Percentiles rank a stretch among this genome's conserved stretches.
Evolutionary conservation across 1,139 yeast species (phyloP).

Genomic region (Pneumocystis sp.): DNA sequence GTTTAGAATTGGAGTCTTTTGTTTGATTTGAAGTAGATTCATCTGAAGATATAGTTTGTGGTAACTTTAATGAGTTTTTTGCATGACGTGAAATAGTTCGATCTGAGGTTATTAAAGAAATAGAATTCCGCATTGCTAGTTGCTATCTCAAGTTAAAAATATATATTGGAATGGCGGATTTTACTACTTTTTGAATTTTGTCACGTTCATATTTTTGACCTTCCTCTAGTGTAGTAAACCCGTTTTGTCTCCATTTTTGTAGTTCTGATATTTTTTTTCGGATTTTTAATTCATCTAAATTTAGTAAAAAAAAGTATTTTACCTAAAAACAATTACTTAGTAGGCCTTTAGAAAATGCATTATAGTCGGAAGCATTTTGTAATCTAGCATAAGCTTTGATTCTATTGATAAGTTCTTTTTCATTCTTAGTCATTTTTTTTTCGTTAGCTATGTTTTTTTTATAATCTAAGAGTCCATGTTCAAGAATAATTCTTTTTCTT

Average conservation of each 20-base stretch:
- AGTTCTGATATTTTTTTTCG: constrained; percentile 73
- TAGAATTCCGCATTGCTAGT: not conserved
- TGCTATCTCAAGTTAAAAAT: not conserved
- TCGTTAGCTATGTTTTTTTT: constrained; percentile 61
- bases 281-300: constrained; percentile 48
- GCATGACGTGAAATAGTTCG: not conserved
- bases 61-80: not conserved
- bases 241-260: constrained; percentile 86
- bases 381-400: constrained; percentile 71
- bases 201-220: constrained; percentile 84
- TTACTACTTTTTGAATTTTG: constrained; percentile 31
- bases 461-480: constrained; percentile 69
- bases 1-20: not conserved
- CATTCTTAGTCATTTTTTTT: constrained; percentile 76
- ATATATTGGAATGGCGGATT: constrained; percentile 18
- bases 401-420: constrained; percentile 60
- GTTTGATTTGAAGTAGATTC: not conserved
- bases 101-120: not conserved
- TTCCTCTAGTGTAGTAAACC: constrained; percentile 67
- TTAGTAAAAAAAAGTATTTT: not conserved
- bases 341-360: constrained; percentile 54
- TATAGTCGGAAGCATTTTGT: constrained; percentile 69
- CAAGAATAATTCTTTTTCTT: constrained; percentile 65
- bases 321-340: constrained; percentile 22
- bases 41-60: not conserved